Base-by-base conservation (phyloP, 192 early-diverging fungal species). In the Gonapodya prolifera region DNA sequence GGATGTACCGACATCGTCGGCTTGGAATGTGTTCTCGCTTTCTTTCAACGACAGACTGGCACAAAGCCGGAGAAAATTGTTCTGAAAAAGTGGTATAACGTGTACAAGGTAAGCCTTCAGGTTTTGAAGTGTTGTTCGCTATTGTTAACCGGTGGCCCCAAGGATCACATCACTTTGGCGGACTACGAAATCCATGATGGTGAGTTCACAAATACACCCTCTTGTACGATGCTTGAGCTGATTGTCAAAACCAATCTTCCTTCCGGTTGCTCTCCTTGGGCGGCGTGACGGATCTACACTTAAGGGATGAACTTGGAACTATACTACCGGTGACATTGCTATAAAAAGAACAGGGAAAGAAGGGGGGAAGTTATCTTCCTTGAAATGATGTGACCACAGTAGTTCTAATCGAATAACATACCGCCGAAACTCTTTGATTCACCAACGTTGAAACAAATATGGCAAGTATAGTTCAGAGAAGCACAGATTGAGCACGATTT, bases 301-400 rank as follows among this genome's bases (percentile, higher is more conserved):
- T 94, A 95, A 80, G 94, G 94, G 35, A 94, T 94, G 89, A 95
- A 89, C 79, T 79, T 95, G 70, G 95, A 95, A 83, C 75, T 96
- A 79, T 93, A 92, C 80, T 92, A 93, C 78, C 86, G 86, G 78
- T 92, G 86, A 89, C 61, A 34, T 29, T 23, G 45, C 45, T 61
- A 61, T 61, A 16, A 61, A 16, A 23, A 16, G 23, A 61, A 61
- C 23, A 61, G n/a, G n/a, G n/a, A n/a, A n/a, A n/a, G n/a, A n/a
- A n/a, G n/a, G n/a, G n/a, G n/a, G n/a, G n/a, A n/a, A n/a, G n/a
- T n/a, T n/a, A n/a, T n/a, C n/a, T n/a, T n/a, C n/a, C n/a, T n/a
- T n/a, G n/a, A n/a, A n/a, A n/a, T n/a, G n/a, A n/a, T n/a, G n/a
- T n/a, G n/a, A n/a, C n/a, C n/a, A n/a, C n/a, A n/a, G n/a, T n/a